Base-by-base conservation (phyloP, 1,284 basidiomycete genomes). In the Crucibulum parvulum region DNA sequence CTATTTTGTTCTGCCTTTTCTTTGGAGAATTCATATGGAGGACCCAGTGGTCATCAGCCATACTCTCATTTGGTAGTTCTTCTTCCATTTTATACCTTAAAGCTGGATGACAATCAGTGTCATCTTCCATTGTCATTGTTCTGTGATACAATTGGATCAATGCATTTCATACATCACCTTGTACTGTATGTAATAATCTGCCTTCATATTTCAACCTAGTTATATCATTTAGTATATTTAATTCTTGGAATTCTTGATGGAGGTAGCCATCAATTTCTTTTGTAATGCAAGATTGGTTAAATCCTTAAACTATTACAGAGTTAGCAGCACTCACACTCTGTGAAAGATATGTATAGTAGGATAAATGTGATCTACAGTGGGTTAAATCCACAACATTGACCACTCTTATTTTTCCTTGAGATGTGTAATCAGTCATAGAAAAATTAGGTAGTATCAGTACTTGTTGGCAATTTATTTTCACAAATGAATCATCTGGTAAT, bases 401-500 rank as follows among this genome's bases (percentile, higher is more conserved):
- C 31, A 31, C 11, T 39, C 67, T 34, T 37, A 71, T 72, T 59
- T 71, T 73, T 9, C 72, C 72, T 61, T 74, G 72, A 2, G 71
- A 73, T 8, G 68, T 53, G 61, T 66, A 72, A 51, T 72, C 69
- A n/a, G 73, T 75, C 68, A 75, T 71, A 6, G 65, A 58, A 64
- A 67, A 69, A 41, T 70, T 71, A 36, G 62, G 61, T 11, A 71
- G 55, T 10, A 70, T 58, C 34, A 63, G 58, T 35, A 73, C 65
- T 58, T 72, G 72, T 34, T 43, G 59, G 41, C 64, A 45, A 31
- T 50, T 51, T 4, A 69, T 58, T 15, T 37, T 47, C 8, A 59
- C 37, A 4, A 31, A 31, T 15, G 37, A 35, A 37, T 52, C 53
- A 18, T 55, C 50, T 15, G 36, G 45, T 31, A 59, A 38, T 4